Base-by-base conservation (phyloP, 371 early-diverging fungal genomes). In the Funneliformis caledonium region DNA sequence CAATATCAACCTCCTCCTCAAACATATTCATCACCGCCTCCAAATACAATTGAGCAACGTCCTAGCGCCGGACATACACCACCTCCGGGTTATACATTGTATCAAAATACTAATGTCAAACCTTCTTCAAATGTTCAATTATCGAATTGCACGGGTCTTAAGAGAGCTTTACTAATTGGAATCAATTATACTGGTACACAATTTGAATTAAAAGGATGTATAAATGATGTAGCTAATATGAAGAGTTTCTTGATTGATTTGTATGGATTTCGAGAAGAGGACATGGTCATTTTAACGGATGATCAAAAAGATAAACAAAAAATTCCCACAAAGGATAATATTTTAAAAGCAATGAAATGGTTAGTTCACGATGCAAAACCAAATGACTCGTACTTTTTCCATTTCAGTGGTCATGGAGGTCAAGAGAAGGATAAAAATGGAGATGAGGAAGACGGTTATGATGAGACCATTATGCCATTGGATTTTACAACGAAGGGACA, bases 351-450 rank as follows among this genome's bases (percentile, higher is more conserved):
- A 1, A 96, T 98, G 94, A 86, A 90, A 76, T 98, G 98, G 98
- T 88, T 99, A 67, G 95, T 96, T 5, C 82, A 85, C n/a, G 96
- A 91, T 76, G 95, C 95, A 16, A 87, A 84, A 56, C 89, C 93
- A n/a, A 93, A 96, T 82, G 98, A 98, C 84, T 93, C 94, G 82
- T 94, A 93, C 86, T 93, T 96, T 82, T 91, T 97, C 86, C 97
- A 96, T 83, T 98, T 88, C 85, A 93, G 93, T 81, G 98, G 98
- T 9, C 98, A 98, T 85, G 98, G 98, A 52, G 91, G 91, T 8
- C 91, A 91, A 72, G 88, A 83, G 80, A 45, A 84, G 68, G 96
- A 95, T 86, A 72, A 72, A 11, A 87, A 91, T 67, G 95, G 94
- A 22, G 97, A 97, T 83, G 97, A 97, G 81, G 89, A 91, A 60